A percentile compares a stretch with the other conserved stretches of the same genome.
phyloP scores from a whole-genome alignment of 495 filamentous ascomycete genomes.

The Tuber melanosporum region DNA sequence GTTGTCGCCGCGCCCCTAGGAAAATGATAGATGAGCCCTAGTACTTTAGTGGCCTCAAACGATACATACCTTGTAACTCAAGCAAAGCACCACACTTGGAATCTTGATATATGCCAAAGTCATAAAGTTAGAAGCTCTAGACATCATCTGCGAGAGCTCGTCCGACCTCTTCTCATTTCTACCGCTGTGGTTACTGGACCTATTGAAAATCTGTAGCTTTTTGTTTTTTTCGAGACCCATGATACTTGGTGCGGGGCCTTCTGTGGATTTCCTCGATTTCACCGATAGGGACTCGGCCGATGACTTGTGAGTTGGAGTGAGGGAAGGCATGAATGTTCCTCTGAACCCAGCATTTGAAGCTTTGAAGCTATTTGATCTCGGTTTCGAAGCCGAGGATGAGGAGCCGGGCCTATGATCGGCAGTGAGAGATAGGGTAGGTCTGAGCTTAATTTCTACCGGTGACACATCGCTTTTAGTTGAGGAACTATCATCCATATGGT shows the following conservation, averaged over 20 bases:
- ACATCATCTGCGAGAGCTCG: constrained; percentile 97
- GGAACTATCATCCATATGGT: constrained; percentile 37
- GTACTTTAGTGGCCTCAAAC: neutral
- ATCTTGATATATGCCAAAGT: constrained; percentile 92
- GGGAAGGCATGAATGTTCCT: constrained; percentile 29
- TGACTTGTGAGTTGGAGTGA: constrained; percentile 30
- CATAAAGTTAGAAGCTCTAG: constrained; percentile 92
- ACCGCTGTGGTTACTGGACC: constrained; percentile 17
- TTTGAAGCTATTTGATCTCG: constrained; percentile 33
- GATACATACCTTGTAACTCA: constrained; percentile 71
- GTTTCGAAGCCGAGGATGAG: constrained; percentile 24
- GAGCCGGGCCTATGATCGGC: constrained; percentile 29
- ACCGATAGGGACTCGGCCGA: constrained; percentile 32
- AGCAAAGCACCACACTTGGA: constrained; percentile 84
- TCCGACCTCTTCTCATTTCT: constrained; percentile 56
- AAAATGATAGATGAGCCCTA: constrained; percentile 2
- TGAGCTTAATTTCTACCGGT: constrained; percentile 25
- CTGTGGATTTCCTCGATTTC: constrained; percentile 34
- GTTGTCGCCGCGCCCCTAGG: constrained; percentile 72
- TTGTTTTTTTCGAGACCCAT: constrained; percentile 29
- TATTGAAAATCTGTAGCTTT: constrained; percentile 37
- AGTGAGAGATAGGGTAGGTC: constrained; percentile 32
- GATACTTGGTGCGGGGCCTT: constrained; percentile 31
- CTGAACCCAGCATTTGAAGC: constrained; percentile 30
- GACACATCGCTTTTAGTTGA: constrained; percentile 40